Evolutionary conservation across 306 rosid genomes (phyloP).

Genomic region (Sophora flavescens): DNA sequence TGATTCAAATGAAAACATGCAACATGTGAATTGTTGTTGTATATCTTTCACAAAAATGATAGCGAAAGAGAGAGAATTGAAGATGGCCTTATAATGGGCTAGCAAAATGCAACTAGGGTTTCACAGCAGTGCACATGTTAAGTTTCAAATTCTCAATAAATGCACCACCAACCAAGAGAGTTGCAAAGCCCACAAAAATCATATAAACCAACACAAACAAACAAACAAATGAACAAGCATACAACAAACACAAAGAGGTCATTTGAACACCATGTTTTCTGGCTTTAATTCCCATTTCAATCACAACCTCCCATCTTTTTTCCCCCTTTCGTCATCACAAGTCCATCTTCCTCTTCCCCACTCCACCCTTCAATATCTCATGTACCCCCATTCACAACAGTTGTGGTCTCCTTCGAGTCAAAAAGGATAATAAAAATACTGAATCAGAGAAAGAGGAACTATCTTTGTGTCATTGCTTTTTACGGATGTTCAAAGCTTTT

Average conservation of each 20-base stretch:
- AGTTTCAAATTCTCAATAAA: slow-evolving; percentile 59
- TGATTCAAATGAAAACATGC: slow-evolving; percentile 29
- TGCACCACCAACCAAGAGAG: slow-evolving; percentile 60
- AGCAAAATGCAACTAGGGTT: slow-evolving; percentile 39
- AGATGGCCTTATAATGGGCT: slow-evolving; percentile 35
- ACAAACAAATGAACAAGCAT: slow-evolving; percentile 22
- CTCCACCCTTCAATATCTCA: slow-evolving; percentile 49
- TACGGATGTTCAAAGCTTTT: too few relatives aligned
- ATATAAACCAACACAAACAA: slow-evolving; percentile 33
- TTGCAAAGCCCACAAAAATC: slow-evolving; percentile 47
- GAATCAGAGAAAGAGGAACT: slow-evolving; percentile 44
- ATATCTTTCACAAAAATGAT: slow-evolving; percentile 22
- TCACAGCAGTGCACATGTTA: slow-evolving; percentile 52
- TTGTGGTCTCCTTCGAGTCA: slow-evolving; percentile 56
- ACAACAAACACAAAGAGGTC: slow-evolving; percentile 46
- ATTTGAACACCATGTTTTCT: too few relatives aligned
- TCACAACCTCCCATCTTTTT: slow-evolving; percentile 42
- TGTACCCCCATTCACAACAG: slow-evolving; percentile 57
- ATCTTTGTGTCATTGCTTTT: too few relatives aligned
- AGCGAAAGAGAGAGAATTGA: slow-evolving; percentile 43
- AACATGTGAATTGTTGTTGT: slow-evolving; percentile 35
- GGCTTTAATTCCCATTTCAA: slow-evolving; percentile 53
- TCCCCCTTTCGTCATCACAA: slow-evolving; percentile 64
- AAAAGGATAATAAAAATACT: slow-evolving; percentile 55
- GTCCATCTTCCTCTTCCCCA: slow-evolving; percentile 53